These are phyloP conservation scores for Scheffersomyces lignicola DNA, from an alignment of 1,139 yeast species.

Conservation along the genomic window DNA sequence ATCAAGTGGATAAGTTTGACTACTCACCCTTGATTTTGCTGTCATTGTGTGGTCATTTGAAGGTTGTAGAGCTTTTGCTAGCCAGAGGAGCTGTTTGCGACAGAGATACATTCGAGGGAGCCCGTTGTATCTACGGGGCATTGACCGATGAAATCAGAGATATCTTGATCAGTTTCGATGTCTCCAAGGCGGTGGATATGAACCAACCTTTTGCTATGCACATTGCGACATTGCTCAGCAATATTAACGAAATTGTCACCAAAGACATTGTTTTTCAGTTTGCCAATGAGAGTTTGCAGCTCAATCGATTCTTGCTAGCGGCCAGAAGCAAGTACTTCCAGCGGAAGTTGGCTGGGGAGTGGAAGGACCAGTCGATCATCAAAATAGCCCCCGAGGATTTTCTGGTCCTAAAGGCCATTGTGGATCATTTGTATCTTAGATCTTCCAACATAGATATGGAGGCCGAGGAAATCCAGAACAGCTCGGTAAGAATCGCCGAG, in stretches of 20 bases:
- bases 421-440: constrained; percentile 55
- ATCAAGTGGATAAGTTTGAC: constrained; percentile 70
- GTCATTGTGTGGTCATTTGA: constrained; percentile 71
- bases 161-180: constrained; percentile 58
- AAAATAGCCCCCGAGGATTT: constrained; percentile 31
- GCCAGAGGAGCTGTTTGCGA: constrained; percentile 73
- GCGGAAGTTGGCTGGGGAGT: constrained; percentile 21
- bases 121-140: constrained; percentile 78
- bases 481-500: constrained; percentile 33
- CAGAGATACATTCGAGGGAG: constrained; percentile 78
- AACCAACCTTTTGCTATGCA: constrained; percentile 78
- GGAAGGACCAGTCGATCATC: constrained; percentile 24
- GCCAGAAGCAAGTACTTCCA: constrained; percentile 36
- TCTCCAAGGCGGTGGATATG: constrained; percentile 66
- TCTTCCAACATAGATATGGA: constrained; percentile 27
- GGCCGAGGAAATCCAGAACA: constrained; percentile 23
- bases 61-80: constrained; percentile 58
- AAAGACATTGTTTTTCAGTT: constrained; percentile 40
- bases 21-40: constrained; percentile 74
- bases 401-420: constrained; percentile 23
- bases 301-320: constrained; percentile 43
- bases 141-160: constrained; percentile 64
- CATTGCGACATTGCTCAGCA: constrained; percentile 49
- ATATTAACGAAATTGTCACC: constrained; percentile 24
- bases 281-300: constrained; percentile 20